Conservation (phyloP, 2,329 filamentous ascomycete genomes). For the Beauveria brongniartii region DNA sequence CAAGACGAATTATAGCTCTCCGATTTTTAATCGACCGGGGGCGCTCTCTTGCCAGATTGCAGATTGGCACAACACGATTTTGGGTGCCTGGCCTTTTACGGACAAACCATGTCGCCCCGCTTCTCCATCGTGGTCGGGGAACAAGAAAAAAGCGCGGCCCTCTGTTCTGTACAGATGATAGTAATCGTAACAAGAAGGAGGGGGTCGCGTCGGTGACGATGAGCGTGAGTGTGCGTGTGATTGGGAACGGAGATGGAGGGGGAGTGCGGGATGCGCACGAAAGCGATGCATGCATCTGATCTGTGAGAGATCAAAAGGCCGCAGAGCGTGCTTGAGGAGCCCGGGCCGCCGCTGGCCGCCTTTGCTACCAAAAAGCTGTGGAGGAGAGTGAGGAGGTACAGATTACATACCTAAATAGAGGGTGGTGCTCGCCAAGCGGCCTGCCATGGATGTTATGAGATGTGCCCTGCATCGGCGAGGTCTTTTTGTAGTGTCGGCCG, state of each 20-base stretch:
- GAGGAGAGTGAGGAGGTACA: too few relatives aligned
- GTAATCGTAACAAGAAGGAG: too few relatives aligned
- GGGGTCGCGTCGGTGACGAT: not conserved
- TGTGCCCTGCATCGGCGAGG: not conserved
- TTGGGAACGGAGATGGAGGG: not conserved
- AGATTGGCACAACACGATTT: too few relatives aligned
- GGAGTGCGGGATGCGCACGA: not conserved
- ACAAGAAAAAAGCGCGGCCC: too few relatives aligned
- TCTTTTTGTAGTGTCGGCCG: not conserved
- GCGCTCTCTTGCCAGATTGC: too few relatives aligned
- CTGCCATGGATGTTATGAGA: not conserved
- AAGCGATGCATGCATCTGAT: conserved; percentile 8
- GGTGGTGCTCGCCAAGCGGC: too few relatives aligned
- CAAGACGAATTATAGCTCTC: too few relatives aligned
- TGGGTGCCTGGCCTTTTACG: too few relatives aligned
- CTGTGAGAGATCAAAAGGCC: not conserved
- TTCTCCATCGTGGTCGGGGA: too few relatives aligned
- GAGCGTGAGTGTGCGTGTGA: not conserved
- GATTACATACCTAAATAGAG: not conserved
- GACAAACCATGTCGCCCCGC: too few relatives aligned
- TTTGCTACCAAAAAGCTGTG: not conserved
- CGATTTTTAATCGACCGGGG: too few relatives aligned
- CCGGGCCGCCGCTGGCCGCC: not conserved
- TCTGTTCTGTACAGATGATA: too few relatives aligned
- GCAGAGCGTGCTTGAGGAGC: not conserved